Percentiles rank a stretch among this genome's conserved stretches.
phyloP scores from a whole-genome alignment of 495 filamentous ascomycete species.

The Apiosordaria backusii region DNA sequence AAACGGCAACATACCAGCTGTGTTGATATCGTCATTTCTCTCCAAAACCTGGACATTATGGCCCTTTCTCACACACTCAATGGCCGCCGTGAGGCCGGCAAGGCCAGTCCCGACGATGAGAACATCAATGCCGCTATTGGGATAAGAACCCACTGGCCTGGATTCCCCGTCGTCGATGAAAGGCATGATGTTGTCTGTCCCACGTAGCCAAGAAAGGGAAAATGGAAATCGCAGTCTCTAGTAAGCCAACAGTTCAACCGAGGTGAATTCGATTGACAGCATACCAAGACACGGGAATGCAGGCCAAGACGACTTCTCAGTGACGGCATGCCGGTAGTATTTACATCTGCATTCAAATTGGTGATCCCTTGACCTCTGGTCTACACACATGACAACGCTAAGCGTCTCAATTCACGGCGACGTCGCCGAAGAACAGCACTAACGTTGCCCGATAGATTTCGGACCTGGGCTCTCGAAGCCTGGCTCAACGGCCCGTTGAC shows the following conservation, averaged over 20 bases:
- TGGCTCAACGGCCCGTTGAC: neutral
- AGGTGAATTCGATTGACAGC: neutral
- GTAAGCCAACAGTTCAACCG: neutral
- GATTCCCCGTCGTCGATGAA: slow-evolving; percentile 25
- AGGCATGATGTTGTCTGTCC: slow-evolving; percentile 29
- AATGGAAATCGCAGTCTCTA: neutral
- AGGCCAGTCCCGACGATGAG: slow-evolving; percentile 62
- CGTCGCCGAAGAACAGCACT: no score
- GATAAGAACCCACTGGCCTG: slow-evolving; percentile 40
- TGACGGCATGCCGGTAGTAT: neutral
- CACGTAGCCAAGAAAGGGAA: neutral
- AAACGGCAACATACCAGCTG: slow-evolving; percentile 28
- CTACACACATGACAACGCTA: no score
- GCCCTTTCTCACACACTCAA: slow-evolving; percentile 62
- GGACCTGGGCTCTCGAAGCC: neutral
- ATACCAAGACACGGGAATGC: neutral
- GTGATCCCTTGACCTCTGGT: no score
- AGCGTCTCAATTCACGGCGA: no score
- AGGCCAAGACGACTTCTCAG: neutral
- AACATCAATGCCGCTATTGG: slow-evolving; percentile 51
- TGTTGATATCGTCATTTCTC: slow-evolving; percentile 41
- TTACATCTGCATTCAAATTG: neutral
- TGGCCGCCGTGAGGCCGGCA: slow-evolving; percentile 59
- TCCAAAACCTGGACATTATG: slow-evolving; percentile 59
- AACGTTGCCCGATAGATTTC: no score